These are phyloP conservation scores for Hymenoscyphus repandus DNA, from an alignment of 2,329 filamentous ascomycete genomes.

Conservation along the genomic window DNA sequence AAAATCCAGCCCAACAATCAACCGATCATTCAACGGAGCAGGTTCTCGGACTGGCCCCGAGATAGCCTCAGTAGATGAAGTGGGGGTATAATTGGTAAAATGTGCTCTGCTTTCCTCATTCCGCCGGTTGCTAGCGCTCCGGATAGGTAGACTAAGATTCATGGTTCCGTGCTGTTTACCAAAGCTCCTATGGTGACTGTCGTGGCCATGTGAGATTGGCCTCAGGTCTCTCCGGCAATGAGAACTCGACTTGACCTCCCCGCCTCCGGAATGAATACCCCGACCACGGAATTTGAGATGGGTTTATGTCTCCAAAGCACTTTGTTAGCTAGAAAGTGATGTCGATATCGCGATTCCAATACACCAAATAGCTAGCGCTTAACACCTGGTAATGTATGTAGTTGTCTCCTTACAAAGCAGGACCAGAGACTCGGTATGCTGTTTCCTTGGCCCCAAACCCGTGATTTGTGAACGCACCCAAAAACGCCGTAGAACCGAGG, in stretches of 20 bases:
- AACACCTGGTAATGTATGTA: too few species aligned
- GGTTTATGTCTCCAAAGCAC: too few species aligned
- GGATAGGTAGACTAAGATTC: conserved; percentile 30
- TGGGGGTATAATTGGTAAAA: conserved; percentile 40
- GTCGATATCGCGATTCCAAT: too few species aligned
- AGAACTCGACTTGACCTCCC: neutral
- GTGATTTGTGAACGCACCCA: too few species aligned
- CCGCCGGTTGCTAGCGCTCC: conserved; percentile 20
- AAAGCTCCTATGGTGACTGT: neutral
- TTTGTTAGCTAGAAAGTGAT: too few species aligned
- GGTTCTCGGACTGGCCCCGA: conserved; percentile 53
- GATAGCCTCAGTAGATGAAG: conserved; percentile 56
- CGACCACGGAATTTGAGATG: too few species aligned
- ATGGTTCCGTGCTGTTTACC: neutral
- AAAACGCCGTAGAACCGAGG: too few species aligned
- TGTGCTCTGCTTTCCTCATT: conserved; percentile 31
- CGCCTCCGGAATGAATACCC: too few species aligned
- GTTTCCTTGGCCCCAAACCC: too few species aligned
- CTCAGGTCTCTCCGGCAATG: neutral
- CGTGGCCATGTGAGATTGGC: conserved; percentile 10
- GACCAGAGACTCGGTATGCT: too few species aligned
- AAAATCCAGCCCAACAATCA: conserved; percentile 78
- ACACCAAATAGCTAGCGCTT: too few species aligned
- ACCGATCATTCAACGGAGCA: conserved; percentile 50
- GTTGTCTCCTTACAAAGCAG: too few species aligned